phyloP scores from a whole-genome alignment of 108 stramenopile species.

The Skeletonema tropicum region DNA sequence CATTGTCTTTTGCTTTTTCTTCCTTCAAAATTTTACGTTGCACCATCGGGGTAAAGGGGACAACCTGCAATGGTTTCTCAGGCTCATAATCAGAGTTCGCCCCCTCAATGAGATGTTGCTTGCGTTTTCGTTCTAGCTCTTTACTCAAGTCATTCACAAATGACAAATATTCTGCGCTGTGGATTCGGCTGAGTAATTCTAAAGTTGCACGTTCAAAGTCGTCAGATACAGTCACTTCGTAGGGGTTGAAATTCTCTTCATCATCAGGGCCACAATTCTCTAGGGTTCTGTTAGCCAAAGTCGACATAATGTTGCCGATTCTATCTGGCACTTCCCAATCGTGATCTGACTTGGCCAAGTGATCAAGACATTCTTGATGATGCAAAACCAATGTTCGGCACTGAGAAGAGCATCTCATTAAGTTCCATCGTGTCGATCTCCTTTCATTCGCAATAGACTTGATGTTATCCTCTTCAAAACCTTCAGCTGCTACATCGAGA shows the following conservation, averaged over 20 bases:
- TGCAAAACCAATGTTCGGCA: constrained; percentile 86
- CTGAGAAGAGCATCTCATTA: constrained; percentile 59
- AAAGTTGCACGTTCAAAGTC: constrained; percentile 90
- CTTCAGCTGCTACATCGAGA: constrained; percentile 85
- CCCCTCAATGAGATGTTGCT: constrained; percentile 43
- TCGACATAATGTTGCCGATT: constrained; percentile 70
- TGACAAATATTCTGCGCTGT: constrained; percentile 86
- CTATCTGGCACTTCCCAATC: constrained; percentile 93
- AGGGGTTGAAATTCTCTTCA: constrained; percentile 49
- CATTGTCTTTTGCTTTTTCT: constrained; percentile 58
- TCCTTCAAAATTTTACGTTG: constrained; percentile 79
- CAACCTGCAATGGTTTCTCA: constrained; percentile 52
- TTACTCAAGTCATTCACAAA: constrained; percentile 91
- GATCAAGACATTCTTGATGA: constrained; percentile 92
- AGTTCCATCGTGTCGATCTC: constrained; percentile 61
- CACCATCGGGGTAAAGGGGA: constrained; percentile 87
- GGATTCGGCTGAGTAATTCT: constrained; percentile 86
- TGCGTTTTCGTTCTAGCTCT: constrained; percentile 70
- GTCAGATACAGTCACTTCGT: constrained; percentile 77
- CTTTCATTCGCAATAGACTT: constrained; percentile 47
- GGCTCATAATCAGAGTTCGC: constrained; percentile 13
- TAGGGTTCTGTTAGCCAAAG: constrained; percentile 45
- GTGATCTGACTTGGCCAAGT: constrained; percentile 67
- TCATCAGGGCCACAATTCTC: constrained; percentile 36
- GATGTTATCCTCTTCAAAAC: constrained; percentile 61